Conservation (phyloP, 1,139 yeast species). For the Hyphopichia wangnamkhiaoensis region DNA sequence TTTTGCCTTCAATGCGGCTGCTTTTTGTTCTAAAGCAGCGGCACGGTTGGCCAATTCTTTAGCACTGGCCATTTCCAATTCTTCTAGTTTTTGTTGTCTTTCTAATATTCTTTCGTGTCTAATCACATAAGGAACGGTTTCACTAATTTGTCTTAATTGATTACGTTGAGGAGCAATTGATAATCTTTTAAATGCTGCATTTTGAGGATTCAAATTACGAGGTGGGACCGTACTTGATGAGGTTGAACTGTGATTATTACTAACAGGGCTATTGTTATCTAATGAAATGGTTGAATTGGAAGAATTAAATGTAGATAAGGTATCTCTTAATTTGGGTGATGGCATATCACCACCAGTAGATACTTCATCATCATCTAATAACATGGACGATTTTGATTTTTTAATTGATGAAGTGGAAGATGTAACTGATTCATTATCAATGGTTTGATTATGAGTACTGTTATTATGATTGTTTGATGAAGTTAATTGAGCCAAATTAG, state of each 20-base stretch:
- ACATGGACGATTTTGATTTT: slow-evolving; percentile 36
- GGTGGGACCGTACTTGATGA: slow-evolving; percentile 21
- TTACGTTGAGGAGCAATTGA: slow-evolving; percentile 64
- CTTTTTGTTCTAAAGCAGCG: slow-evolving; percentile 73
- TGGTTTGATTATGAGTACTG: slow-evolving; percentile 10
- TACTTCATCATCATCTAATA: slow-evolving; percentile 28
- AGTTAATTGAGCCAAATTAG: slow-evolving; percentile 64
- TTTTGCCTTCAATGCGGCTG: slow-evolving; percentile 68
- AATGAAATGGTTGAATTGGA: slow-evolving; percentile 33
- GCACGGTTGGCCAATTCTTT: slow-evolving; percentile 71
- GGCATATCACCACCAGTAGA: slow-evolving; percentile 18
- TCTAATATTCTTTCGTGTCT: slow-evolving; percentile 74
- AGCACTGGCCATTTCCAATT: slow-evolving; percentile 76
- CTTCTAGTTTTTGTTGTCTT: slow-evolving; percentile 76
- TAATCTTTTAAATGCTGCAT: slow-evolving; percentile 54
- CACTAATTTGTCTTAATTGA: slow-evolving; percentile 74
- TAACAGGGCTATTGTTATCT: slow-evolving; percentile 16
- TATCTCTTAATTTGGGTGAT: slow-evolving; percentile 32
- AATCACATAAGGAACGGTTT: slow-evolving; percentile 77
- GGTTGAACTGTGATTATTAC: slow-evolving; percentile 30
- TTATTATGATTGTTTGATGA: slow-evolving; percentile 10
- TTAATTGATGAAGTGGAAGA: slow-evolving; percentile 24
- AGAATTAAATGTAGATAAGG: slow-evolving; percentile 30
- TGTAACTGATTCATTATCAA: slow-evolving; percentile 22
- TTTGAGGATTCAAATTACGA: slow-evolving; percentile 39